These are phyloP conservation scores for Cryptococcus sp. DNA, from an alignment of 1,284 basidiomycete genomes.

Conservation along the genomic window DNA sequence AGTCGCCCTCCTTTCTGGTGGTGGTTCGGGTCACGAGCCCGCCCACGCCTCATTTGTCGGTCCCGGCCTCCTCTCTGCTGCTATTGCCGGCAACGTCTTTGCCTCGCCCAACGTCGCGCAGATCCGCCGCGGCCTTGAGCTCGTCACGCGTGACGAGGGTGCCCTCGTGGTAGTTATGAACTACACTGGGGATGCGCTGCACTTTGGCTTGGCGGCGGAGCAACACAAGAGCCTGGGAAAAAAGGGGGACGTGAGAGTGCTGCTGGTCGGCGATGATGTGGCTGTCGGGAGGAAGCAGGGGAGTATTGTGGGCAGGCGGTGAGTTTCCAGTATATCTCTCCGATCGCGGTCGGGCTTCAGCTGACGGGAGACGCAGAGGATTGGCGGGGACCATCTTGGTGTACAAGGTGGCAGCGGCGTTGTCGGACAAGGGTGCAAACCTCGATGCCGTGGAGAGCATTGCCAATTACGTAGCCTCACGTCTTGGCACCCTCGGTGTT, in stretches of 20 bases:
- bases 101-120: constrained; percentile 82
- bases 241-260: constrained; percentile 67
- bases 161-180: constrained; percentile 66
- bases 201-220: constrained; percentile 89
- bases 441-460: constrained; percentile 71
- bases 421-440: constrained; percentile 66
- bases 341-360: background rate
- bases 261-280: constrained; percentile 89
- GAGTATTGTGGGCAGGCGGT: constrained; percentile 48
- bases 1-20: constrained; percentile 81
- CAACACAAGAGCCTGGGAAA: constrained; percentile 70
- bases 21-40: constrained; percentile 88
- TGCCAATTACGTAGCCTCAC: constrained; percentile 65
- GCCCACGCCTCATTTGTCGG: constrained; percentile 75
- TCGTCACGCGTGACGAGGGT: constrained; percentile 74
- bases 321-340: constrained; percentile 33
- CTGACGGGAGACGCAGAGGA: constrained; percentile 53
- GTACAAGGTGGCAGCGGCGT: constrained; percentile 85
- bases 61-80: constrained; percentile 73
- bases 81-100: constrained; percentile 82
- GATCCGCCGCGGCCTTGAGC: constrained; percentile 71
- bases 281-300: constrained; percentile 65
- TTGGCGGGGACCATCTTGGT: constrained; percentile 84
- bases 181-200: constrained; percentile 79
- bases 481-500: constrained; percentile 74